These are phyloP conservation scores for Haplographium delicatum DNA, from an alignment of 495 filamentous ascomycete species.

Conservation along the genomic window DNA sequence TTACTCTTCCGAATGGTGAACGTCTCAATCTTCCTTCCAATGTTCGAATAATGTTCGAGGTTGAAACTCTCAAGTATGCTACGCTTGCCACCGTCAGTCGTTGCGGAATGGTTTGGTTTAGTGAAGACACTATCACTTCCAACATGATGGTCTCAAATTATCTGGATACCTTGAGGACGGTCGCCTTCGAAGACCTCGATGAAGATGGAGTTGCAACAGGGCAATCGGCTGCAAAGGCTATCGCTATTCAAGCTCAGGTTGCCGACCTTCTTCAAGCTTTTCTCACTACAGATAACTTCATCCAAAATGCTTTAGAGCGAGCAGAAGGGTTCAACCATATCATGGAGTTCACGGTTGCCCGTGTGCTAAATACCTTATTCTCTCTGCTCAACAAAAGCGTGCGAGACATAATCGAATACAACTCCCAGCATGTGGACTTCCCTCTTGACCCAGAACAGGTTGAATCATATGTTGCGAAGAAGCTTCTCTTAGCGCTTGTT, in stretches of 20 bases:
- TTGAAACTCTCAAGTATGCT: conserved; percentile 96
- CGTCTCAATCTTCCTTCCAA: conserved; percentile 90
- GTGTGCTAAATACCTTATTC: conserved; percentile 88
- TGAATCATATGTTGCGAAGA: conserved; percentile 86
- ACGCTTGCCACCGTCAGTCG: conserved; percentile 96
- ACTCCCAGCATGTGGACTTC: conserved; percentile 89
- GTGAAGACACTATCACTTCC: conserved; percentile 89
- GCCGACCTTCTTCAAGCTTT: conserved; percentile 72
- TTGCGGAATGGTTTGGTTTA: conserved; percentile 99
- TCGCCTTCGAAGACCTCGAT: conserved; percentile 88
- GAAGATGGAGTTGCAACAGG: conserved; percentile 81
- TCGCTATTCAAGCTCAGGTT: conserved; percentile 69
- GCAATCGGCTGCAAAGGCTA: conserved; percentile 69
- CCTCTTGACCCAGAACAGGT: conserved; percentile 82
- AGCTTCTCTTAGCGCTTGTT: conserved; percentile 80
- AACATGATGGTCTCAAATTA: conserved; percentile 92
- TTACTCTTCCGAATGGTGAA: conserved; percentile 96
- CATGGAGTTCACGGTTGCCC: conserved; percentile 92
- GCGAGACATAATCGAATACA: conserved; percentile 90
- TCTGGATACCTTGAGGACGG: conserved; percentile 71
- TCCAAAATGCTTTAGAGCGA: conserved; percentile 67
- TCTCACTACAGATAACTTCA: conserved; percentile 70
- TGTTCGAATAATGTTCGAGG: conserved; percentile 99
- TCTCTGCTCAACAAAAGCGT: conserved; percentile 91
- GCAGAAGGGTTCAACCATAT: conserved; percentile 83